phyloP scores from a whole-genome alignment of 345 rosid species.

The Camelina neglecta region DNA sequence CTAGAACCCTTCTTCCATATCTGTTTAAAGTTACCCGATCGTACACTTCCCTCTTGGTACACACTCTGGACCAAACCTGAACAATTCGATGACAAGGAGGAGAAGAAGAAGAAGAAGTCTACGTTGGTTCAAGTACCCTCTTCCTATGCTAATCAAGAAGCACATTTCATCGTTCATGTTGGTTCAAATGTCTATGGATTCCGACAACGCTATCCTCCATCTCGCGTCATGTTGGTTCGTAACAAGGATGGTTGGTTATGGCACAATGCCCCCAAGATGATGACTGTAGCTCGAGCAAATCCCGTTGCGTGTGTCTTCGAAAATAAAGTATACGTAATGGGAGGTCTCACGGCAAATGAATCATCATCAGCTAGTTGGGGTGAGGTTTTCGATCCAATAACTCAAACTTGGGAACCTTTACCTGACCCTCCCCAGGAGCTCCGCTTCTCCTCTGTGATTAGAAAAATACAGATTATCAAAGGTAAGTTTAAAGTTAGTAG shows the following conservation, averaged over 20 bases:
- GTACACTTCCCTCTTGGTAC: background rate
- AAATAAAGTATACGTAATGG: constrained; percentile 60
- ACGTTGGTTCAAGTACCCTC: background rate
- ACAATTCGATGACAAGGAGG: too few species aligned
- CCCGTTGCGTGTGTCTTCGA: constrained; percentile 53
- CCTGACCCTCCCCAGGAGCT: constrained; percentile 13
- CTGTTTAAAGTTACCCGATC: constrained; percentile 42
- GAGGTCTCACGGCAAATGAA: background rate
- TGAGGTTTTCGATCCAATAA: constrained; percentile 10
- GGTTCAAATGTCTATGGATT: constrained; percentile 55
- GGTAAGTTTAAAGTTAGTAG: constrained; percentile 11
- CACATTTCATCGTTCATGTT: constrained; percentile 40
- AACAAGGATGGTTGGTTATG: constrained; percentile 62
- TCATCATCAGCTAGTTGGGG: background rate
- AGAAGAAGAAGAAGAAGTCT: background rate
- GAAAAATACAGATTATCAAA: background rate
- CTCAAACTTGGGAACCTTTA: constrained; percentile 22
- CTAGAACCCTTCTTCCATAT: constrained; percentile 53
- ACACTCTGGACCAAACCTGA: constrained; percentile 31
- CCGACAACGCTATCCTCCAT: constrained; percentile 48
- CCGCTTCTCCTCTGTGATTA: background rate
- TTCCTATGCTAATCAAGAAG: background rate
- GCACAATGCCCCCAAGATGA: constrained; percentile 50
- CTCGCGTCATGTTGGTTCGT: constrained; percentile 57
- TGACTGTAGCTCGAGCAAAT: constrained; percentile 60